Percentiles rank a stretch among this genome's conserved stretches.
These are phyloP conservation scores for Plectranthus barbatus DNA, from an alignment of 257 asterid species.

Conservation along the genomic window DNA sequence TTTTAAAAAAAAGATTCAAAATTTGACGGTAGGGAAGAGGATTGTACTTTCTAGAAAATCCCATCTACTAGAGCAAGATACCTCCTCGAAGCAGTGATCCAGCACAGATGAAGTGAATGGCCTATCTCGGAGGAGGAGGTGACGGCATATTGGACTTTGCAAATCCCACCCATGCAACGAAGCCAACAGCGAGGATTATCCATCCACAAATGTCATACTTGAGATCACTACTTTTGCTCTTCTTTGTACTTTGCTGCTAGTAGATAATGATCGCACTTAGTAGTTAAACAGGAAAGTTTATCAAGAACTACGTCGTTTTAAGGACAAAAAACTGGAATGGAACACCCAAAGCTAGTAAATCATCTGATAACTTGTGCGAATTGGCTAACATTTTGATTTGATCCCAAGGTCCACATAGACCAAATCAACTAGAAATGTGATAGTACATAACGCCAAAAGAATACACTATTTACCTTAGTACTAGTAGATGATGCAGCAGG, in stretches of 20 bases:
- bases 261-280: neutral
- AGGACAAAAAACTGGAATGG: too few relatives aligned
- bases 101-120: neutral
- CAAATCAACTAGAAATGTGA: neutral
- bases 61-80: constrained; percentile 9
- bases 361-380: neutral
- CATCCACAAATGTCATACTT: constrained; percentile 51
- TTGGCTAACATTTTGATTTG: neutral
- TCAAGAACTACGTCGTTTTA: neutral
- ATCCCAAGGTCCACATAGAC: neutral
- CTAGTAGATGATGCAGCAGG: constrained; percentile 63
- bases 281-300: neutral
- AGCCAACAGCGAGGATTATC: constrained; percentile 52
- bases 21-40: too few relatives aligned
- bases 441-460: too few relatives aligned
- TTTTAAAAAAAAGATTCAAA: too few relatives aligned
- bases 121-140: constrained; percentile 35
- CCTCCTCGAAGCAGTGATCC: neutral
- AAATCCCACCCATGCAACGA: constrained; percentile 48
- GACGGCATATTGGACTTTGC: constrained; percentile 49
- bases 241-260: constrained; percentile 40
- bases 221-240: constrained; percentile 37
- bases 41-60: too few relatives aligned
- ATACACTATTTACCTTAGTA: constrained; percentile 56
- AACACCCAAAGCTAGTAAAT: neutral